phyloP scores from a whole-genome alignment of 306 rosid genomes.

The Ormosia emarginata region DNA sequence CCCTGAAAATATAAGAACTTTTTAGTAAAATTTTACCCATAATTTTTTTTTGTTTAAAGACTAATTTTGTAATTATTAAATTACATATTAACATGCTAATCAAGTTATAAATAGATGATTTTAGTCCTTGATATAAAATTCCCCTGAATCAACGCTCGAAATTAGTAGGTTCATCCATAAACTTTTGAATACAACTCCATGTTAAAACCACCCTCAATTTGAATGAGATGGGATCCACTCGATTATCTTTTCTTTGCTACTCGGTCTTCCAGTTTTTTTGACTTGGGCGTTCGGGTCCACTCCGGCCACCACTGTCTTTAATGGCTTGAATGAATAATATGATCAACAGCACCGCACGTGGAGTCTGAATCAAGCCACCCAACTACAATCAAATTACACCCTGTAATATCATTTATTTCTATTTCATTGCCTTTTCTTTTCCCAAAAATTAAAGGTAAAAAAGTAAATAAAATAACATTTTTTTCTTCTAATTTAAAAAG shows the following conservation, averaged over 20 bases:
- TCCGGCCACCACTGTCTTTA: slow-evolving; percentile 42
- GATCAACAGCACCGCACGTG: slow-evolving; percentile 48
- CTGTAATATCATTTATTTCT: not conserved
- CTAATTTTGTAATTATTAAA: no score
- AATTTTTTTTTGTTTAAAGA: no score
- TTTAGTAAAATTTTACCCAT: no score
- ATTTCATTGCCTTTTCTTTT: not conserved
- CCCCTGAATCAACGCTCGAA: no score
- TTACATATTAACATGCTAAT: no score
- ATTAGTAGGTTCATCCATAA: no score
- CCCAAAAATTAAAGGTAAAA: not conserved
- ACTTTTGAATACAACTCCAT: no score
- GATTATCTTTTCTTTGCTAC: slow-evolving; percentile 27
- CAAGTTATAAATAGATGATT: no score
- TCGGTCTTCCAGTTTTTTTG: slow-evolving; percentile 30
- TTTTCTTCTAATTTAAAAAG: not conserved
- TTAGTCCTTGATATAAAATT: no score
- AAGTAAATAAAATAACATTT: no score
- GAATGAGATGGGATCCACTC: slow-evolving; percentile 57
- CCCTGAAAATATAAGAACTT: no score
- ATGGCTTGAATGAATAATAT: slow-evolving; percentile 55
- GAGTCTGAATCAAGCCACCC: slow-evolving; percentile 62
- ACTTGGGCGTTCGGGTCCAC: slow-evolving; percentile 42
- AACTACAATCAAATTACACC: slow-evolving; percentile 34
- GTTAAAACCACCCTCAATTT: no score